phyloP scores from a whole-genome alignment of 1,284 basidiomycete genomes.

The Hortiboletus rubellus region DNA sequence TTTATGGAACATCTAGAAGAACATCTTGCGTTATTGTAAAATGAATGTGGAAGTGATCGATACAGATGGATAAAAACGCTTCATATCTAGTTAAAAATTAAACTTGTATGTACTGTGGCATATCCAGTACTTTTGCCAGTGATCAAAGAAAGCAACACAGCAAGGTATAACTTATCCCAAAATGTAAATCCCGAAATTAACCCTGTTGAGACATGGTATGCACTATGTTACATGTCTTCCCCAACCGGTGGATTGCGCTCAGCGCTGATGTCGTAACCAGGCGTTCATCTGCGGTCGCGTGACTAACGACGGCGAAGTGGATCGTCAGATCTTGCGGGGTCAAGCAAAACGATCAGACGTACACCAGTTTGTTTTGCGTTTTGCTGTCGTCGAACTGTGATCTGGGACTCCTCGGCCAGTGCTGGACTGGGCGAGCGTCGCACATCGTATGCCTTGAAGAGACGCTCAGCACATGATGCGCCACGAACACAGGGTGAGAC shows the following conservation, averaged over 20 bases:
- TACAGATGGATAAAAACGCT: conserved; percentile 15
- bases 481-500: conserved; percentile 7
- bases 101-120: conserved; percentile 19
- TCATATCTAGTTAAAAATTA: conserved; percentile 16
- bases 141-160: conserved; percentile 4
- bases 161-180: conserved; percentile 32
- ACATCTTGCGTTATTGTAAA: conserved; percentile 5
- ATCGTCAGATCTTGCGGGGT: conserved; percentile 13
- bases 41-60: conserved; percentile 15
- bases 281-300: conserved; percentile 32
- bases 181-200: conserved; percentile 27
- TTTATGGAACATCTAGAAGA: conserved; percentile 1
- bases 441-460: conserved; percentile 29
- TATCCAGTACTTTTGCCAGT: conserved; percentile 25
- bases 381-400: conserved; percentile 35
- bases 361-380: conserved; percentile 24
- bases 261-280: conserved; percentile 21
- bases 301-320: conserved; percentile 22
- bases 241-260: conserved; percentile 25
- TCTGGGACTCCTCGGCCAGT: conserved; percentile 30
- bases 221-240: conserved; percentile 11
- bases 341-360: conserved; percentile 4
- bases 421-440: conserved; percentile 35
- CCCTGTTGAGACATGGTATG: conserved; percentile 24
- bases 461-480: conserved; percentile 8